Evolutionary conservation across 2,329 filamentous ascomycete species (phyloP).

Genomic region (Lachnellula subtilissima): DNA sequence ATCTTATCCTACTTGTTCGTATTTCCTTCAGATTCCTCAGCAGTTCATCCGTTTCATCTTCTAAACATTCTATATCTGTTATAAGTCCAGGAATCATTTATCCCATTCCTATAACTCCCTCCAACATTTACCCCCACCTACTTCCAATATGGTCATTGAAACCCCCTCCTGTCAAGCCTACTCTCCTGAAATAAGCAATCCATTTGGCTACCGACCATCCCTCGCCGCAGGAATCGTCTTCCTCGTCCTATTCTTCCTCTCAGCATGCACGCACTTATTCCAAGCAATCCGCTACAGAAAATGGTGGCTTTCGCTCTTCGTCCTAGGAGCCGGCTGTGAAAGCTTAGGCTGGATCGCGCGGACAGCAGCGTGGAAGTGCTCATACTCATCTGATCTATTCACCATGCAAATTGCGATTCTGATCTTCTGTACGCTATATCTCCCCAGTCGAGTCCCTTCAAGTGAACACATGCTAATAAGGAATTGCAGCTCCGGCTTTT

Average conservation of each 20-base stretch:
- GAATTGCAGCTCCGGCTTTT: conserved; percentile 35
- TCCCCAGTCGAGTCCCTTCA: conserved; percentile 8
- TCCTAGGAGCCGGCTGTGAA: conserved; percentile 40
- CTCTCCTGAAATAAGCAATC: background rate
- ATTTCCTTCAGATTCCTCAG: no score
- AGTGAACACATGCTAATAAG: background rate
- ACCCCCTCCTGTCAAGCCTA: conserved; percentile 1
- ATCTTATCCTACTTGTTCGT: no score
- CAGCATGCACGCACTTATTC: conserved; percentile 38
- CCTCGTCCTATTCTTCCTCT: conserved; percentile 39
- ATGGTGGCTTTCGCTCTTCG: conserved; percentile 45
- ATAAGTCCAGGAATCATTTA: no score
- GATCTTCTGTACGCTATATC: conserved; percentile 40
- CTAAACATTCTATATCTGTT: no score
- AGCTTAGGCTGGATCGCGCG: conserved; percentile 34
- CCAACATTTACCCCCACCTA: background rate
- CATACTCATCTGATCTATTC: conserved; percentile 32
- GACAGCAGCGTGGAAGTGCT: conserved; percentile 21
- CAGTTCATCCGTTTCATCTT: no score
- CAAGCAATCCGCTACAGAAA: conserved; percentile 39
- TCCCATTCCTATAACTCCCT: background rate
- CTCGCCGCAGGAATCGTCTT: conserved; percentile 39
- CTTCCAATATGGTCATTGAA: background rate
- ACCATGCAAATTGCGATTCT: conserved; percentile 38
- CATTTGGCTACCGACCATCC: conserved; percentile 17